A percentile compares a stretch with the other conserved stretches of the same genome.
Conservation (phyloP, 2,329 filamentous ascomycete genomes). For the Colletotrichum horii region DNA sequence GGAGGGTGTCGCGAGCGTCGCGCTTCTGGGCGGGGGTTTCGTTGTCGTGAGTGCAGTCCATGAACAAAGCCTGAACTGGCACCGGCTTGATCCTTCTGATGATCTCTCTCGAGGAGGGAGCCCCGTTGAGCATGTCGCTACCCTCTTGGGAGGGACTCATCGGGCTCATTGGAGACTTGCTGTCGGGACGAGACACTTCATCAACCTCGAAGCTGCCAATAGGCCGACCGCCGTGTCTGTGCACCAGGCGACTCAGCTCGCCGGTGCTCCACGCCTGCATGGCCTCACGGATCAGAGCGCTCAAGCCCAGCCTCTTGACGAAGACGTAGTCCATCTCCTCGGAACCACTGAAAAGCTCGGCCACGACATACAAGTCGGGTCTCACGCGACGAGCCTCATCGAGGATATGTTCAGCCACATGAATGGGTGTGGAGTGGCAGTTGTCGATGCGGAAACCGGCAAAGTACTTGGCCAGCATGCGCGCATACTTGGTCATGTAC, state of each 20-base stretch:
- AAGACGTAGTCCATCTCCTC: slow-evolving; percentile 97
- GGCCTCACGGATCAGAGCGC: slow-evolving; percentile 90
- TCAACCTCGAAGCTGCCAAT: slow-evolving; percentile 98
- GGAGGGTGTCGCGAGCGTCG: slow-evolving; percentile 90
- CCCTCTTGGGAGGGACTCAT: slow-evolving; percentile 34
- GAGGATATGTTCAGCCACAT: slow-evolving; percentile 92
- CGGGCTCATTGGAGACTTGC: slow-evolving; percentile 32
- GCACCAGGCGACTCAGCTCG: slow-evolving; percentile 90
- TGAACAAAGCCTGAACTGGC: slow-evolving; percentile 92
- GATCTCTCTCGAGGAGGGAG: slow-evolving; percentile 60
- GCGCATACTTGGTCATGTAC: slow-evolving; percentile 92
- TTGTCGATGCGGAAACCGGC: slow-evolving; percentile 97
- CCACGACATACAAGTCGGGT: slow-evolving; percentile 88
- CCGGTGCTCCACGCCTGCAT: slow-evolving; percentile 98
- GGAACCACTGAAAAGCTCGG: slow-evolving; percentile 93
- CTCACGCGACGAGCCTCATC: slow-evolving; percentile 90
- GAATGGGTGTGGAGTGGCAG: slow-evolving; percentile 93
- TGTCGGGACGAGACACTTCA: slow-evolving; percentile 72
- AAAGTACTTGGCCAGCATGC: slow-evolving; percentile 93
- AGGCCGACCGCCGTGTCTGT: slow-evolving; percentile 89
- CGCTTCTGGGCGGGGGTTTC: slow-evolving; percentile 95
- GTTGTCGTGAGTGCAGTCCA: slow-evolving; percentile 99
- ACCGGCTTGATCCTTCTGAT: slow-evolving; percentile 84
- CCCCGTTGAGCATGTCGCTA: slow-evolving; percentile 30
- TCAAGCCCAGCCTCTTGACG: slow-evolving; percentile 89